Evolutionary conservation across 345 rosid species (phyloP).

Genomic region (Diplotaxis tenuifolia): DNA sequence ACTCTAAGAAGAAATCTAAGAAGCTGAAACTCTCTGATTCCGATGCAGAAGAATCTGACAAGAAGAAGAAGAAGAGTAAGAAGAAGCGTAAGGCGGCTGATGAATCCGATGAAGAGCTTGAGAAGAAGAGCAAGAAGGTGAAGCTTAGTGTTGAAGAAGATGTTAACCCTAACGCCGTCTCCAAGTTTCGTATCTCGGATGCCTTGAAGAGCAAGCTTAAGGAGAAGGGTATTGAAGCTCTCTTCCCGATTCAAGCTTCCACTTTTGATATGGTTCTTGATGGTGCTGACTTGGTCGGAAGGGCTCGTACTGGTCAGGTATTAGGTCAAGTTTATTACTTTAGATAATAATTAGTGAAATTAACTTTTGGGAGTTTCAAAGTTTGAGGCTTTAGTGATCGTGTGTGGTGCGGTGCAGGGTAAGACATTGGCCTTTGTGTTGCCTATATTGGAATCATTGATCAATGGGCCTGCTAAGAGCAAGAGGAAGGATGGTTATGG

Average conservation of each 20-base stretch:
- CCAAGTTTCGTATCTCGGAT: slow-evolving; percentile 71
- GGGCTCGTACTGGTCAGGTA: slow-evolving; percentile 98
- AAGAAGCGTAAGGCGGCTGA: slow-evolving; percentile 58
- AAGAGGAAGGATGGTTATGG: slow-evolving; percentile 74
- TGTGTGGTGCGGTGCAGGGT: slow-evolving; percentile 55
- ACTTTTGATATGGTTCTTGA: slow-evolving; percentile 71
- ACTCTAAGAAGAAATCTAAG: slow-evolving; percentile 46
- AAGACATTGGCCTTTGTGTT: slow-evolving; percentile 95
- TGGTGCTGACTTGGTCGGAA: slow-evolving; percentile 86
- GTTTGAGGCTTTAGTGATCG: slow-evolving; percentile 1
- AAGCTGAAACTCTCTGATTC: slow-evolving; percentile 38
- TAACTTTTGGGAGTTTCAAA: neutral
- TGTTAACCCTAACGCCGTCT: slow-evolving; percentile 59
- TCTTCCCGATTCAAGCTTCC: slow-evolving; percentile 89
- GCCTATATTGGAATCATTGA: slow-evolving; percentile 86
- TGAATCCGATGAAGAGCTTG: slow-evolving; percentile 52
- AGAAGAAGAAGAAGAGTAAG: slow-evolving; percentile 48
- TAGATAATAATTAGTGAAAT: neutral
- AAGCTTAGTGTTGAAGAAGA: slow-evolving; percentile 45
- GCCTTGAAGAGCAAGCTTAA: slow-evolving; percentile 59
- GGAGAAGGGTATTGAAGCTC: slow-evolving; percentile 70
- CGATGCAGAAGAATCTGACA: slow-evolving; percentile 35
- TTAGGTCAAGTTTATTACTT: neutral
- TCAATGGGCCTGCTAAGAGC: slow-evolving; percentile 60
- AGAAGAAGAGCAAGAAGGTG: slow-evolving; percentile 48